Evolutionary conservation across 2,329 filamentous ascomycete species (phyloP).

Genomic region (Davidsoniella neocaledoniae): DNA sequence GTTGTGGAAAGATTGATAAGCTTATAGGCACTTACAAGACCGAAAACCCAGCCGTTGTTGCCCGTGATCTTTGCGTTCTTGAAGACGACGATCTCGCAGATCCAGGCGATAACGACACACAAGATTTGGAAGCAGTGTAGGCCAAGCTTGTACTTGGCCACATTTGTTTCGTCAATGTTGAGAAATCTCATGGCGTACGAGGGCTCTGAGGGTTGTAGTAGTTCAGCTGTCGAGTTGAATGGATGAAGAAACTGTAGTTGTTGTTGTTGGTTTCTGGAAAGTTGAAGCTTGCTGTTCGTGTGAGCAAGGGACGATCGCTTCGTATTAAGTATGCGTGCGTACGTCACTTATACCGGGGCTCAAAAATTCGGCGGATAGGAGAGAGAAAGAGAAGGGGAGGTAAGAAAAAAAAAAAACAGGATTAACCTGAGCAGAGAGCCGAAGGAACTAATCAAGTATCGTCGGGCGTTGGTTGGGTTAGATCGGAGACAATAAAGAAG

Average conservation of each 20-base stretch:
- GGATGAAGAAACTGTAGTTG: background rate
- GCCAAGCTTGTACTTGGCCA: constrained; percentile 39
- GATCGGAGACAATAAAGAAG: background rate
- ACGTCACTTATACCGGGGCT: background rate
- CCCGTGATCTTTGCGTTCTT: constrained; percentile 34
- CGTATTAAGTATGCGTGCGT: background rate
- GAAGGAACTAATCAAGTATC: too few relatives aligned
- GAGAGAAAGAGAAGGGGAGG: background rate
- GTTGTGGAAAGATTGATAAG: background rate
- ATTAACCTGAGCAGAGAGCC: background rate
- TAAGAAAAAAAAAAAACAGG: background rate
- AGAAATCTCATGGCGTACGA: background rate
- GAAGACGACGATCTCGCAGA: constrained; percentile 44
- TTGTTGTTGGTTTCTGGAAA: too few relatives aligned
- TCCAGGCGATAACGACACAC: constrained; percentile 38
- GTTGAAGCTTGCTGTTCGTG: background rate
- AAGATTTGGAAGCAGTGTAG: constrained; percentile 39
- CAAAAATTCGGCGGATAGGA: background rate
- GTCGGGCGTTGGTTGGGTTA: background rate
- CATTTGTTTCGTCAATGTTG: constrained; percentile 7
- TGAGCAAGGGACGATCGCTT: background rate
- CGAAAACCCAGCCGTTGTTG: constrained; percentile 47
- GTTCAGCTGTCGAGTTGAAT: background rate
- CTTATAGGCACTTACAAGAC: constrained; percentile 31
- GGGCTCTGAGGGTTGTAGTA: background rate